These are phyloP conservation scores for Avena sativa DNA, from an alignment of 176 grass and related monocot genomes.

Conservation along the genomic window DNA sequence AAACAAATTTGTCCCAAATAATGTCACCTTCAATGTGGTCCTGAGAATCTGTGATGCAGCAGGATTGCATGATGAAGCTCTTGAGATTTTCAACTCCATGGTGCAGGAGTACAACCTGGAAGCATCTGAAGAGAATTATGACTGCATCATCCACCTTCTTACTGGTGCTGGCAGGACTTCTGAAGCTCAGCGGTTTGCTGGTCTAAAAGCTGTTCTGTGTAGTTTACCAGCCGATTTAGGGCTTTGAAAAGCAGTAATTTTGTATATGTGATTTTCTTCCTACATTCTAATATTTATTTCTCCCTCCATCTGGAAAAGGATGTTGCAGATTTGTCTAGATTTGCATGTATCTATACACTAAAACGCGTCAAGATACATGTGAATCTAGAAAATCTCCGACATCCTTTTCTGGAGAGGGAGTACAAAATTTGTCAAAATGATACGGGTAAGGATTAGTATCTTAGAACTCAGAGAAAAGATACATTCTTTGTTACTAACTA, in stretches of 20 bases:
- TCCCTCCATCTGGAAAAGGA: too few relatives aligned
- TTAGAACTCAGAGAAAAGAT: background rate
- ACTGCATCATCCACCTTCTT: conserved; percentile 74
- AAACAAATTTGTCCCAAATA: conserved; percentile 74
- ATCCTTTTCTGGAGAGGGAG: too few relatives aligned
- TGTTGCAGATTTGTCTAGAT: too few relatives aligned
- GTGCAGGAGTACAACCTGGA: conserved; percentile 71
- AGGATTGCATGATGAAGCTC: conserved; percentile 57
- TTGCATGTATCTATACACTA: too few relatives aligned
- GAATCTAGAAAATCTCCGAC: too few relatives aligned
- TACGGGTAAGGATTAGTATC: conserved; percentile 13
- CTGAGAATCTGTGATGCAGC: conserved; percentile 66
- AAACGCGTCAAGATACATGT: too few relatives aligned
- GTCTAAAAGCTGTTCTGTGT: conserved; percentile 66
- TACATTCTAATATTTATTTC: background rate
- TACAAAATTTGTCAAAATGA: conserved; percentile 19
- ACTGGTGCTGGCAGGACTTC: conserved; percentile 49
- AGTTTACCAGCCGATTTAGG: conserved; percentile 37
- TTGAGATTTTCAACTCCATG: conserved; percentile 73
- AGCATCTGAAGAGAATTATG: conserved; percentile 79
- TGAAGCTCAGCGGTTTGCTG: conserved; percentile 76
- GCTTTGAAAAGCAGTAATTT: conserved; percentile 32
- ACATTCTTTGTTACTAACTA: background rate
- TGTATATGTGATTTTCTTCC: conserved; percentile 38
- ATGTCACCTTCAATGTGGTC: conserved; percentile 68